Evolutionary conservation across 371 early-diverging fungal genomes (phyloP).

Genomic region (Zychaea mexicana): DNA sequence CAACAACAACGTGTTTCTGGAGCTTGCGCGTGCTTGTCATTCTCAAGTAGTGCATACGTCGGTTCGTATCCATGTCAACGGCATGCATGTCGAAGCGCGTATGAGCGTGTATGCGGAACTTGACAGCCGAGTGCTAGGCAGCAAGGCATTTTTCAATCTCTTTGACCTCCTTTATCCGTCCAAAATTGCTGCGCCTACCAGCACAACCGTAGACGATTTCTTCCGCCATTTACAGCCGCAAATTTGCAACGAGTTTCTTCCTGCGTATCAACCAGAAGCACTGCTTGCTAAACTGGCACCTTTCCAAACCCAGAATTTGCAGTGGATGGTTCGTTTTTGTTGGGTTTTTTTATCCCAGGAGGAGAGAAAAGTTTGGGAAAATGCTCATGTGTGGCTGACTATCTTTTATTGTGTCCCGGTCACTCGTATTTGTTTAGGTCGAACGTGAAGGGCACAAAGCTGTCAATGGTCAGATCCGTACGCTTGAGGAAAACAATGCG

Average conservation of each 20-base stretch:
- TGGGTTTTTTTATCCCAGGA: not conserved
- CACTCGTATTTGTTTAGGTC: not conserved
- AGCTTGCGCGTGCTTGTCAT: not conserved
- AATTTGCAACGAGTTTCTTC: constrained; percentile 8
- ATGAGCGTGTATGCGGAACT: not conserved
- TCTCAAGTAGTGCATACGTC: not conserved
- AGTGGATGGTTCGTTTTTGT: constrained; percentile 35
- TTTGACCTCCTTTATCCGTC: constrained; percentile 8
- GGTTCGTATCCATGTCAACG: not conserved
- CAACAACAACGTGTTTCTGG: not conserved
- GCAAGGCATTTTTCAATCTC: not conserved
- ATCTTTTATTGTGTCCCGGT: too few species aligned
- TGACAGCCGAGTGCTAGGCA: not conserved
- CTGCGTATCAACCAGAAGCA: constrained; percentile 9
- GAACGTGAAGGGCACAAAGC: constrained; percentile 25
- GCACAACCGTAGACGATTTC: constrained; percentile 22
- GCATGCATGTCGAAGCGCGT: not conserved
- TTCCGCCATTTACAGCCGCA: constrained; percentile 31
- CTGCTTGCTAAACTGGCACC: constrained; percentile 26
- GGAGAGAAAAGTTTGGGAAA: not conserved
- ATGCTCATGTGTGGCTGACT: not conserved
- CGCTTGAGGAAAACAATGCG: not conserved
- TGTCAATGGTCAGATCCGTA: constrained; percentile 1
- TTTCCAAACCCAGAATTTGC: constrained; percentile 41
- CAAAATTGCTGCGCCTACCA: not conserved